These are phyloP conservation scores for Colletotrichum kahawae DNA, from an alignment of 2,329 filamentous ascomycete genomes.

Conservation along the genomic window DNA sequence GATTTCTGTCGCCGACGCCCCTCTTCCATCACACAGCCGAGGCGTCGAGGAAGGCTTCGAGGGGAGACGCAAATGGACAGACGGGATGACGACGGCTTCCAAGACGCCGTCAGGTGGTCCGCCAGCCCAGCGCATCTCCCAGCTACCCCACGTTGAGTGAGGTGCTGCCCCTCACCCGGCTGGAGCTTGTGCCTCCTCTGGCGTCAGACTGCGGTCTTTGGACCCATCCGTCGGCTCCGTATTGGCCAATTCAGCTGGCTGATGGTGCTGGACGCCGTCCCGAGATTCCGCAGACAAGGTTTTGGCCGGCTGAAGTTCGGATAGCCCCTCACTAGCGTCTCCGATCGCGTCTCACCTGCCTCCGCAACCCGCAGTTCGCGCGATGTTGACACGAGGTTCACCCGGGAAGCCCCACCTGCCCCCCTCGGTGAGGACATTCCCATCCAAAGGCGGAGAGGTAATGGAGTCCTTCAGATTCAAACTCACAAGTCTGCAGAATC, in stretches of 20 bases:
- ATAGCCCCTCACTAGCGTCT: background rate
- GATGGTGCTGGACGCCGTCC: slow-evolving; percentile 13
- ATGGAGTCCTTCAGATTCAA: too few species aligned
- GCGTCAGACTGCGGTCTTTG: background rate
- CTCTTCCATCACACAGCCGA: background rate
- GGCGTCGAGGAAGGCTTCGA: background rate
- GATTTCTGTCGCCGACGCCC: background rate
- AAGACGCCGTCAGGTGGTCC: background rate
- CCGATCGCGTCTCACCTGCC: background rate
- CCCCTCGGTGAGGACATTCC: background rate
- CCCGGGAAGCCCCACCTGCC: background rate
- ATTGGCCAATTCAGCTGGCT: slow-evolving; percentile 2
- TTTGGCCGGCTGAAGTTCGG: slow-evolving; percentile 3
- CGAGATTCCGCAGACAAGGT: slow-evolving; percentile 15
- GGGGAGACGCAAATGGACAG: background rate
- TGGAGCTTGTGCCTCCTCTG: background rate
- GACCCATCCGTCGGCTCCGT: background rate
- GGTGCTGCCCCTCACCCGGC: slow-evolving; percentile 9
- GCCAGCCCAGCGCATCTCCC: background rate
- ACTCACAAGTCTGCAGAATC: too few species aligned
- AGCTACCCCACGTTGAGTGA: slow-evolving; percentile 12
- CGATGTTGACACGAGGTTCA: background rate
- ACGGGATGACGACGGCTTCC: background rate
- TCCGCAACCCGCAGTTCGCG: background rate
- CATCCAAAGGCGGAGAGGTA: too few species aligned